Conservation (phyloP, 2,329 filamentous ascomycete genomes). For the Diaporthe sp. region DNA sequence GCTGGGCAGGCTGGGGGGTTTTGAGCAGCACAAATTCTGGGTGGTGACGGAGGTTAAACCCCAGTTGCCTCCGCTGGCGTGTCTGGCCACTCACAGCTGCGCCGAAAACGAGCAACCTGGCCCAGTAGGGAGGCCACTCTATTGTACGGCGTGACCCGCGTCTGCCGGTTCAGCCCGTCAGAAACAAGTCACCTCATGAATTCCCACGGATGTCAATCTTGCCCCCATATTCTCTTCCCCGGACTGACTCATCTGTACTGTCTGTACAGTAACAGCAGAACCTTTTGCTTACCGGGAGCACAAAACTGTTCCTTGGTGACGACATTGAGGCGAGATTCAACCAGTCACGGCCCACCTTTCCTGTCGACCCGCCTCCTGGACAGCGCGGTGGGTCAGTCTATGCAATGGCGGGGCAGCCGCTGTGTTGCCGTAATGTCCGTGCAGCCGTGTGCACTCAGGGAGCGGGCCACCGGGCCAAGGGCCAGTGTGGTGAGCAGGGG, state of each 20-base stretch:
- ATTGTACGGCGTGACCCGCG: background rate
- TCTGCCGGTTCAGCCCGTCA: constrained; percentile 15
- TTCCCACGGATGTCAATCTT: background rate
- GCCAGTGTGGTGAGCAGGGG: constrained; percentile 14
- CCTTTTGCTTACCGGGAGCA: background rate
- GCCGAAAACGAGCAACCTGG: constrained; percentile 3
- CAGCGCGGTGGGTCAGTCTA: background rate
- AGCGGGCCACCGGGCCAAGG: background rate
- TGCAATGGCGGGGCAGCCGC: background rate
- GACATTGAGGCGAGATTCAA: background rate
- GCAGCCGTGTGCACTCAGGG: background rate
- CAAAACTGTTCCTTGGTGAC: background rate
- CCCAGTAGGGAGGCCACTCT: background rate
- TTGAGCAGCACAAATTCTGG: background rate
- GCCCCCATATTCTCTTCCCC: background rate
- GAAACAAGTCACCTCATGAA: background rate
- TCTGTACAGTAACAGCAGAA: background rate
- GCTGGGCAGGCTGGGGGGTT: constrained; percentile 22
- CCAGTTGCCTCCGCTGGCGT: background rate
- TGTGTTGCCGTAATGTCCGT: background rate
- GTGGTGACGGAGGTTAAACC: constrained; percentile 20
- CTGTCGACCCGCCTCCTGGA: constrained; percentile 6
- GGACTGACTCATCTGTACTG: background rate
- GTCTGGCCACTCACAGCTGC: constrained; percentile 8
- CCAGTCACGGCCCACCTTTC: constrained; percentile 5